Conservation (phyloP, 306 rosid genomes). For the Prunus mongolica region DNA sequence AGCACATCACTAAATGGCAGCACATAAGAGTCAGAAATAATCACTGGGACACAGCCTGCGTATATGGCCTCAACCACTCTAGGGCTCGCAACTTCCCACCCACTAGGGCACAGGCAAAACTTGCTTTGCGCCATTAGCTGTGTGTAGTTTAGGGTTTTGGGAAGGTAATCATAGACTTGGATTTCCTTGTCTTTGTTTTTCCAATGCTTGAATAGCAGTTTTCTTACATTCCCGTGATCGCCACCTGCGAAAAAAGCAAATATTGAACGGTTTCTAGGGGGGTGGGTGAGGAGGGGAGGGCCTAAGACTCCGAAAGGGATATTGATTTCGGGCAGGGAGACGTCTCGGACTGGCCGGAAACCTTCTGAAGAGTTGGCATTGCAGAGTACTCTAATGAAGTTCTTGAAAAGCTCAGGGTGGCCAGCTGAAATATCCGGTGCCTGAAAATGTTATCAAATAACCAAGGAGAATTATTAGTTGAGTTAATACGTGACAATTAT, state of each 20-base stretch:
- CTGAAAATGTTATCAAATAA: background rate
- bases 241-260: conserved; percentile 40
- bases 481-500: background rate
- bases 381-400: conserved; percentile 38
- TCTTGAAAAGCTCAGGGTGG: conserved; percentile 24
- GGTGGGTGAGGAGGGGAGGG: background rate
- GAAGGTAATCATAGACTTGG: conserved; percentile 33
- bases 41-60: conserved; percentile 41
- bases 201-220: conserved; percentile 21
- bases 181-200: conserved; percentile 24
- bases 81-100: conserved; percentile 55
- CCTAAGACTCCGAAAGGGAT: conserved; percentile 12
- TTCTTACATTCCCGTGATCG: conserved; percentile 24
- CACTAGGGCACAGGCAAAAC: conserved; percentile 55
- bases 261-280: conserved; percentile 14
- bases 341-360: conserved; percentile 31
- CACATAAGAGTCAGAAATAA: conserved; percentile 35
- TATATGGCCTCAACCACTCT: conserved; percentile 40
- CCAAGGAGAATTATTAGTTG: background rate
- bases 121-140: conserved; percentile 22
- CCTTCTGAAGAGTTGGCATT: conserved; percentile 46
- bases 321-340: conserved; percentile 31
- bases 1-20: conserved; percentile 51
- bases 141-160: conserved; percentile 26
- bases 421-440: conserved; percentile 28